Percentiles rank a stretch among this genome's conserved stretches.
Conservation (phyloP, 2,329 filamentous ascomycete genomes). For the Trichoderma lentiforme region DNA sequence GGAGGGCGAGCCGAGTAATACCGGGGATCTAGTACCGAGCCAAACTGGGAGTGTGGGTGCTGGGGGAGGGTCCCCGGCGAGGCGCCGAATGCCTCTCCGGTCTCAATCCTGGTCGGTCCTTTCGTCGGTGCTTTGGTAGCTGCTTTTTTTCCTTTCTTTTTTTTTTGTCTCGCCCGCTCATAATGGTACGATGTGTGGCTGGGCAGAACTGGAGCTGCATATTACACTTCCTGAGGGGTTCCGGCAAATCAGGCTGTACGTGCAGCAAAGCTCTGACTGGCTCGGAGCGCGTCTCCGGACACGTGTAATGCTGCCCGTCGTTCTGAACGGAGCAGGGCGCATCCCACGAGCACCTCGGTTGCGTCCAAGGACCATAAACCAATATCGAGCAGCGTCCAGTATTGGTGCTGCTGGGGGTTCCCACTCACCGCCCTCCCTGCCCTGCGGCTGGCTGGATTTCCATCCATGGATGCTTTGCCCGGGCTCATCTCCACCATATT, state of each 20-base stretch:
- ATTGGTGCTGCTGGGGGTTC: not conserved
- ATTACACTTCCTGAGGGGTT: not conserved
- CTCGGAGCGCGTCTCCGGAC: not conserved
- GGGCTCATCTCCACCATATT: slow-evolving; percentile 7
- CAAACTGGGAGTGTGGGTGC: not conserved
- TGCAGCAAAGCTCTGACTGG: not conserved
- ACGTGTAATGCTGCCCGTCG: not conserved
- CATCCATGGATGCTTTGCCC: not conserved
- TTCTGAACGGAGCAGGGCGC: not conserved
- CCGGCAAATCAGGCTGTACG: not conserved
- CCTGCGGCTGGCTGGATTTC: not conserved
- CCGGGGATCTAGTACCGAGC: not conserved
- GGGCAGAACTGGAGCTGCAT: not conserved
- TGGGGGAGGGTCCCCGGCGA: not conserved
- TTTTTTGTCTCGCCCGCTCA: not conserved
- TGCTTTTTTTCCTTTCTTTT: not conserved
- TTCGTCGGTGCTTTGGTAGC: not conserved
- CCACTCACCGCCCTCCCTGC: slow-evolving; percentile 10
- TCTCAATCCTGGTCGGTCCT: not conserved
- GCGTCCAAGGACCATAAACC: not conserved
- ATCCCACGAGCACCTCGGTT: not conserved
- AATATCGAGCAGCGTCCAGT: not conserved
- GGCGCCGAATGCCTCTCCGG: not conserved
- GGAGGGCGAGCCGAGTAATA: not conserved
- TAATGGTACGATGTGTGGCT: not conserved